Percentiles rank a stretch among this genome's conserved stretches.
phyloP scores from a whole-genome alignment of 768 basidiomycete species.

The Suillus plorans region DNA sequence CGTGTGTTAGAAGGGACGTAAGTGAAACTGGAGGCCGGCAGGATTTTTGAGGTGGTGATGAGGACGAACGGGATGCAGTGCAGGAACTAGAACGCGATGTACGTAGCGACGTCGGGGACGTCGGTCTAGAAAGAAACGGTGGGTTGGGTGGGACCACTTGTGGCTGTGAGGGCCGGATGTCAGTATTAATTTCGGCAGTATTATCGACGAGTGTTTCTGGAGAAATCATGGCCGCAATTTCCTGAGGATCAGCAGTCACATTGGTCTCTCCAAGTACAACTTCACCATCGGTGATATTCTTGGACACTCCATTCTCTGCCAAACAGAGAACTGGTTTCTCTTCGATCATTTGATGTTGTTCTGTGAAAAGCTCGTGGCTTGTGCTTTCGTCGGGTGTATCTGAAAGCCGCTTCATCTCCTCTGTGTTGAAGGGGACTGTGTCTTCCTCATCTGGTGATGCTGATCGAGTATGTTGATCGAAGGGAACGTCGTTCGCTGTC shows the following conservation, averaged over 20 bases:
- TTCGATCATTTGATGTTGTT: background rate
- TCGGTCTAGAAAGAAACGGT: background rate
- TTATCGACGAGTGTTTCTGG: background rate
- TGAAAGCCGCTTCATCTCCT: background rate
- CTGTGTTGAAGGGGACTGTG: background rate
- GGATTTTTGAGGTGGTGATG: conserved; percentile 6
- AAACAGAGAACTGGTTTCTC: background rate
- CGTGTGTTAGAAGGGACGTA: conserved; percentile 48
- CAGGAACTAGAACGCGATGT: conserved; percentile 4
- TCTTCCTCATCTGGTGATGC: conserved; percentile 4
- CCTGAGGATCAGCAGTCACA: background rate
- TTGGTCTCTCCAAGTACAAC: background rate
- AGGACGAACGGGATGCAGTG: conserved; percentile 3
- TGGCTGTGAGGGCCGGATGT: background rate
- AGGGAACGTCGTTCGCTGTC: conserved; percentile 21
- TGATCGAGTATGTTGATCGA: background rate
- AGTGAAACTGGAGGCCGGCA: conserved; percentile 36
- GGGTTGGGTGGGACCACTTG: background rate
- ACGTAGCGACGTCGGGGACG: background rate
- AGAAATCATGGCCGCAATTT: background rate
- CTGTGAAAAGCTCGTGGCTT: background rate
- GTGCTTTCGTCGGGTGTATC: background rate
- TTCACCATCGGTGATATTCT: background rate
- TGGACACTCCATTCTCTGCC: background rate
- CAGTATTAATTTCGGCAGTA: conserved; percentile 11